A percentile compares a stretch with the other conserved stretches of the same genome.
Evolutionary conservation across 352 stramenopile species (phyloP).

Genomic region (Pythium pectinolyticum): DNA sequence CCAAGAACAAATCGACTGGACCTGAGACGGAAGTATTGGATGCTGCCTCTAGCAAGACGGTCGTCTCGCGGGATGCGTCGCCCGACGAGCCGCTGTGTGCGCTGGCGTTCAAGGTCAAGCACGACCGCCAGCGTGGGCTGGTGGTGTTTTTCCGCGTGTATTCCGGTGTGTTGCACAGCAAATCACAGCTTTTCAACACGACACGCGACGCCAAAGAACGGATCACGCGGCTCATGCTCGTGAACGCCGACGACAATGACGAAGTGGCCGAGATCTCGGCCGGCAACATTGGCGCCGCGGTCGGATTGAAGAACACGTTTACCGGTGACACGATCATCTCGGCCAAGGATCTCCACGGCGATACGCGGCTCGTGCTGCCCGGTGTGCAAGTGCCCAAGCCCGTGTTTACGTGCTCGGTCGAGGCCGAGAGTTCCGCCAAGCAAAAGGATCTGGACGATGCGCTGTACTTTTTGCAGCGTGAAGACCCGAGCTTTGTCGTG

Average conservation of each 20-base stretch:
- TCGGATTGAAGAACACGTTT: slow-evolving; percentile 91
- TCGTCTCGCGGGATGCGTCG: slow-evolving; percentile 40
- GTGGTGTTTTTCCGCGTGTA: slow-evolving; percentile 94
- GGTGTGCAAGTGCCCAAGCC: slow-evolving; percentile 74
- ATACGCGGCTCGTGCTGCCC: slow-evolving; percentile 44
- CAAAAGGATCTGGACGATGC: slow-evolving; percentile 88
- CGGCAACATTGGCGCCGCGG: slow-evolving; percentile 90
- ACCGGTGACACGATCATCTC: slow-evolving; percentile 94
- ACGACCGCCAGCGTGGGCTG: slow-evolving; percentile 71
- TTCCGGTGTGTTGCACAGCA: slow-evolving; percentile 84
- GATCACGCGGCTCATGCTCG: slow-evolving; percentile 82
- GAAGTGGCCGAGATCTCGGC: slow-evolving; percentile 83
- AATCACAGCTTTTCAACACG: slow-evolving; percentile 79
- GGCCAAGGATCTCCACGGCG: slow-evolving; percentile 45
- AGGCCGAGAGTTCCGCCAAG: slow-evolving; percentile 83
- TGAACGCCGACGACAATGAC: slow-evolving; percentile 88
- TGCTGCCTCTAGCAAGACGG: slow-evolving; percentile 1
- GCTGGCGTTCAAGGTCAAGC: slow-evolving; percentile 77
- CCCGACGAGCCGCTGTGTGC: slow-evolving; percentile 52
- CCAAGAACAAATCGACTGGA: slow-evolving; percentile 19
- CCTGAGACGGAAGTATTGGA: no score
- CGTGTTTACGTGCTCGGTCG: slow-evolving; percentile 91
- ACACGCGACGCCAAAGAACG: slow-evolving; percentile 61
- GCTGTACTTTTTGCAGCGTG: slow-evolving; percentile 70
- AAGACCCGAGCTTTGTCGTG: slow-evolving; percentile 98